Conservation (phyloP, 192 early-diverging fungal genomes). For the Gigaspora rosea region DNA sequence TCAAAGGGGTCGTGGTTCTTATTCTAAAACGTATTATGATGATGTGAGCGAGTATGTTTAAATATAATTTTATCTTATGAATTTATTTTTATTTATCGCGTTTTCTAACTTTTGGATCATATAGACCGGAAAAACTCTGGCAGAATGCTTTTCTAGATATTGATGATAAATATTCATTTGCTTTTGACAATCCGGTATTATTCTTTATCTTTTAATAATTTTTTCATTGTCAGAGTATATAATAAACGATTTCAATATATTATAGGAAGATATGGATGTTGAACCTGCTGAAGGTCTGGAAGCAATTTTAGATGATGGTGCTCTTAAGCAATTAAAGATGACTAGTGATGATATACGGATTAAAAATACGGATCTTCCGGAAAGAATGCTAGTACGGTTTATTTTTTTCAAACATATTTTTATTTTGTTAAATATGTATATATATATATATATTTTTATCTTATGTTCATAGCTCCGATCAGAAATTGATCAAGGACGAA, state of each 20-base stretch:
- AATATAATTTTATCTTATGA: conserved; percentile 25
- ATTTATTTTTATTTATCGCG: too few species aligned
- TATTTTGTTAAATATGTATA: too few species aligned
- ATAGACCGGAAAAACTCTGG: too few species aligned
- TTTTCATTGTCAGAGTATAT: neutral
- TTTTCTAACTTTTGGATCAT: too few species aligned
- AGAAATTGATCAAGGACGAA: conserved; percentile 39
- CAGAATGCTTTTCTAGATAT: conserved; percentile 9
- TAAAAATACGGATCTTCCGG: conserved; percentile 84
- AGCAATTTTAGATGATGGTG: conserved; percentile 57
- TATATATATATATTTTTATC: neutral
- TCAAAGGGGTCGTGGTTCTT: neutral
- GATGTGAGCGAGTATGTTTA: conserved; percentile 40
- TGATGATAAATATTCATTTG: neutral
- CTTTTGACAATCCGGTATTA: neutral
- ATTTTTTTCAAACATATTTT: neutral
- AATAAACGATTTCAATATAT: neutral
- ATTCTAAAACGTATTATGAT: neutral
- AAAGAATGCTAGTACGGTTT: conserved; percentile 71
- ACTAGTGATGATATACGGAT: conserved; percentile 92
- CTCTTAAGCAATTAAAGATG: conserved; percentile 84
- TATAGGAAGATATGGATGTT: neutral
- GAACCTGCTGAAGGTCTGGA: neutral
- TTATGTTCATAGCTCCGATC: conserved; percentile 49
- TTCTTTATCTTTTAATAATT: neutral